A percentile compares a stretch with the other conserved stretches of the same genome.
These are phyloP conservation scores for Liquidambar formosana DNA, from an alignment of 164 flowering plant species.

Conservation along the genomic window DNA sequence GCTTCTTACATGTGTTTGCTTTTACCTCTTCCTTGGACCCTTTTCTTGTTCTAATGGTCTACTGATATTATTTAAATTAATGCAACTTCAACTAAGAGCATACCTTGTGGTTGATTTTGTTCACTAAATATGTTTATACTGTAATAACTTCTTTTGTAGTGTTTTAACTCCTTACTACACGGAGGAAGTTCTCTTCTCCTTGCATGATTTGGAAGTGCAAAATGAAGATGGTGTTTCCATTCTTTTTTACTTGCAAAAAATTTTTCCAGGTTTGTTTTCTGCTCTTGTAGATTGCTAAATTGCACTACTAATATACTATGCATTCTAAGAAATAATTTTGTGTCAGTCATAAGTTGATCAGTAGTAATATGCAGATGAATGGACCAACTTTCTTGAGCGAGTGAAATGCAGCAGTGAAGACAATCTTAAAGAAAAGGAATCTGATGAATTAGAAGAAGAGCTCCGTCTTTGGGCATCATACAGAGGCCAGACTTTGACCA, in stretches of 20 bases:
- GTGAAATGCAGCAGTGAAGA: slow-evolving; percentile 57
- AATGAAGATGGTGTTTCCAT: slow-evolving; percentile 98
- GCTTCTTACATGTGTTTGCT: too few species aligned
- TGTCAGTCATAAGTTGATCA: neutral
- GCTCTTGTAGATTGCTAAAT: neutral
- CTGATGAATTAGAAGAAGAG: slow-evolving; percentile 61
- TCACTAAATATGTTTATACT: neutral
- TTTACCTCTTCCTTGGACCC: too few species aligned
- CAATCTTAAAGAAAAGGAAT: slow-evolving; percentile 41
- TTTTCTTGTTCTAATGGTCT: too few species aligned
- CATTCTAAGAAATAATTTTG: neutral
- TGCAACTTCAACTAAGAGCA: neutral
- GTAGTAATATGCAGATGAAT: slow-evolving; percentile 62
- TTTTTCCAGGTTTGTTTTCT: slow-evolving; percentile 72
- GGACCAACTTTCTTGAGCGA: slow-evolving; percentile 89
- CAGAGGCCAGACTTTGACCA: slow-evolving; percentile 91
- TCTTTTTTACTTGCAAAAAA: slow-evolving; percentile 94
- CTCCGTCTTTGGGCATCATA: slow-evolving; percentile 97
- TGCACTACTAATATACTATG: neutral
- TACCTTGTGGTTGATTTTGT: neutral
- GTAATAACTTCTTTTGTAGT: slow-evolving; percentile 36
- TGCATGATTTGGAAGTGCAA: slow-evolving; percentile 56
- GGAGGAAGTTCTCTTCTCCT: slow-evolving; percentile 91
- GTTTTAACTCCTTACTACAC: slow-evolving; percentile 91
- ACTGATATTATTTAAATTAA: neutral